phyloP scores from a whole-genome alignment of 2,329 filamentous ascomycete species.

The Ophiostoma montium region DNA sequence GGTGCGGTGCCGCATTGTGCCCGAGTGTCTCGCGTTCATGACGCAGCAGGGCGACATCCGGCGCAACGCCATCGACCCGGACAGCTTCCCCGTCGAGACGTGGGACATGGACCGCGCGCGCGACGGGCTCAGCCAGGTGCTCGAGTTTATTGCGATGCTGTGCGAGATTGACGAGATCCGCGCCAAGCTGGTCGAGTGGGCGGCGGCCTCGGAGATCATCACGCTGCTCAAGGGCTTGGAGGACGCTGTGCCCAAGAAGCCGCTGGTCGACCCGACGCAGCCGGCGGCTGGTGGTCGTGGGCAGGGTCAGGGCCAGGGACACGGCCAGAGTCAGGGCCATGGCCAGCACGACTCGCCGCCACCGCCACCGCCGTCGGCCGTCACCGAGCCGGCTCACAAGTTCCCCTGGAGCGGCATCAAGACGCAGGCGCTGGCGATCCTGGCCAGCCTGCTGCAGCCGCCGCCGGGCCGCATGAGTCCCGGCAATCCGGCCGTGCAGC shows the following conservation, averaged over 20 bases:
- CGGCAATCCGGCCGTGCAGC: slow-evolving; percentile 63
- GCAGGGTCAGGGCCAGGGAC: too few relatives aligned
- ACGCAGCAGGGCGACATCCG: slow-evolving; percentile 85
- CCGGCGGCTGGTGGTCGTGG: slow-evolving; percentile 11
- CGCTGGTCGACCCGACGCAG: slow-evolving; percentile 34
- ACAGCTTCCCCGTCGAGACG: slow-evolving; percentile 84
- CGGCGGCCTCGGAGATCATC: slow-evolving; percentile 77
- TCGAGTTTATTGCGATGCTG: slow-evolving; percentile 84
- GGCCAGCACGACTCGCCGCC: slow-evolving; percentile 23
- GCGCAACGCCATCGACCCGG: slow-evolving; percentile 56
- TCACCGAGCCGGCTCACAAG: slow-evolving; percentile 47
- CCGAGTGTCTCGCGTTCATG: slow-evolving; percentile 88
- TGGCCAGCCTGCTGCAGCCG: slow-evolving; percentile 81
- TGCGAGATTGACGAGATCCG: slow-evolving; percentile 68
- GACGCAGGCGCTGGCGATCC: slow-evolving; percentile 79
- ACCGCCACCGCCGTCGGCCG: slow-evolving; percentile 29
- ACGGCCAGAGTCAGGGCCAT: too few relatives aligned
- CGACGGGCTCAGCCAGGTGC: slow-evolving; percentile 84
- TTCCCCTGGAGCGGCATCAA: slow-evolving; percentile 66
- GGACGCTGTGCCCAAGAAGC: slow-evolving; percentile 71
- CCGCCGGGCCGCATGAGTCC: slow-evolving; percentile 46
- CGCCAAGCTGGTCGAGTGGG: slow-evolving; percentile 77
- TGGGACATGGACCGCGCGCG: slow-evolving; percentile 98
- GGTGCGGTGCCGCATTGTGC: slow-evolving; percentile 83
- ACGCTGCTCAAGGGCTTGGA: slow-evolving; percentile 79